Conservation (phyloP, 306 rosid species). For the Luffa acutangula region DNA sequence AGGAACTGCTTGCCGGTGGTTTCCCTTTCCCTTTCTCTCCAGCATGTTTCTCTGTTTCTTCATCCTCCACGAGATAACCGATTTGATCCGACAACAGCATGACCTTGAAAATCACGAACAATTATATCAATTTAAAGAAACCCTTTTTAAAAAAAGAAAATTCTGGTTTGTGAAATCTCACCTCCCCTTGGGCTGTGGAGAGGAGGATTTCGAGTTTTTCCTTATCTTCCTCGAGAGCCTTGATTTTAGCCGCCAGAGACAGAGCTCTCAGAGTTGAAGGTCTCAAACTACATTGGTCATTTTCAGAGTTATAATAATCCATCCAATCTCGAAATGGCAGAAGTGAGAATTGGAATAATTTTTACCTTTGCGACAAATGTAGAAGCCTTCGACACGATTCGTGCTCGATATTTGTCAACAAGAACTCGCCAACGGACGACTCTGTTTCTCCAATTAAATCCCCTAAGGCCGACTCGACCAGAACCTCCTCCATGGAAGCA, state of each 20-base stretch:
- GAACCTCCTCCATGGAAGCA: constrained; percentile 34
- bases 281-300: constrained; percentile 29
- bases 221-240: constrained; percentile 54
- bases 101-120: not conserved
- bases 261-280: constrained; percentile 44
- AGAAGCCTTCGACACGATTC: constrained; percentile 50
- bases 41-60: not conserved
- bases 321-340: no score
- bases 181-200: constrained; percentile 74
- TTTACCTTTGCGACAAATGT: constrained; percentile 61
- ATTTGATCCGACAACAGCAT: not conserved
- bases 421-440: constrained; percentile 28
- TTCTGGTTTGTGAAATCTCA: not conserved
- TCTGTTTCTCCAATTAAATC: constrained; percentile 25
- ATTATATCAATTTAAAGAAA: no score
- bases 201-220: constrained; percentile 58
- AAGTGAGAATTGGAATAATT: not conserved
- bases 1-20: not conserved
- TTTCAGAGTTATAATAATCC: not conserved
- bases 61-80: not conserved
- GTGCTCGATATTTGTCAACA: constrained; percentile 37
- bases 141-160: no score
- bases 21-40: not conserved
- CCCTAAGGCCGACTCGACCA: constrained; percentile 51
- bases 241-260: constrained; percentile 44